These are phyloP conservation scores for Pyricularia sp. DNA, from an alignment of 2,329 filamentous ascomycete species.

Conservation along the genomic window DNA sequence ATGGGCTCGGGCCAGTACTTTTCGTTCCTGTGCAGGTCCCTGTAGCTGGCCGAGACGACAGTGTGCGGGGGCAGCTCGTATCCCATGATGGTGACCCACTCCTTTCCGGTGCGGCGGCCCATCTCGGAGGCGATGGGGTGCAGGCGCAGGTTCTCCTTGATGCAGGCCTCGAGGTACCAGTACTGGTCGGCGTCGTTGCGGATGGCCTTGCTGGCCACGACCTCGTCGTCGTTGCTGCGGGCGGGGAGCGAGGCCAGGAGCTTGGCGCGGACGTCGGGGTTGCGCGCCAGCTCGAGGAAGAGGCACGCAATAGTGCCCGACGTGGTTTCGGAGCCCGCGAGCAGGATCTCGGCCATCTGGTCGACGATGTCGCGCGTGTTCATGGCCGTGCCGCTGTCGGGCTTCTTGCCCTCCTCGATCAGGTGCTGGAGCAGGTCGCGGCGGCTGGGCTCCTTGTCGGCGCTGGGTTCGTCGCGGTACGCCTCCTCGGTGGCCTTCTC, in stretches of 20 bases:
- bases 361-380: conserved; percentile 9
- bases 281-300: conserved; percentile 17
- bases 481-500: neutral
- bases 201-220: neutral
- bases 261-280: conserved; percentile 12
- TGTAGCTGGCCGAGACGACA: conserved; percentile 1
- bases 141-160: conserved; percentile 6
- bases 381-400: conserved; percentile 9
- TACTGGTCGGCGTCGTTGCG: neutral
- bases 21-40: conserved; percentile 1
- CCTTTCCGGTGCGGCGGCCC: too few species aligned
- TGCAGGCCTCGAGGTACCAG: conserved; percentile 4
- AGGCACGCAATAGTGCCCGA: conserved; percentile 17
- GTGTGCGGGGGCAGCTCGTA: neutral
- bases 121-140: conserved; percentile 2
- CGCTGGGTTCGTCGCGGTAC: neutral
- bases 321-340: conserved; percentile 18
- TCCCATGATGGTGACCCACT: too few species aligned
- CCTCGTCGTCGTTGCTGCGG: neutral
- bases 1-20: neutral
- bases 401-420: conserved; percentile 10
- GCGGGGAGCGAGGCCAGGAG: conserved; percentile 6
- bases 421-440: conserved; percentile 12
- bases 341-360: conserved; percentile 4
- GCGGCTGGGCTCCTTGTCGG: neutral